Base-by-base conservation (phyloP, 2,329 filamentous ascomycete genomes). In the Lasiodiplodia sp. region DNA sequence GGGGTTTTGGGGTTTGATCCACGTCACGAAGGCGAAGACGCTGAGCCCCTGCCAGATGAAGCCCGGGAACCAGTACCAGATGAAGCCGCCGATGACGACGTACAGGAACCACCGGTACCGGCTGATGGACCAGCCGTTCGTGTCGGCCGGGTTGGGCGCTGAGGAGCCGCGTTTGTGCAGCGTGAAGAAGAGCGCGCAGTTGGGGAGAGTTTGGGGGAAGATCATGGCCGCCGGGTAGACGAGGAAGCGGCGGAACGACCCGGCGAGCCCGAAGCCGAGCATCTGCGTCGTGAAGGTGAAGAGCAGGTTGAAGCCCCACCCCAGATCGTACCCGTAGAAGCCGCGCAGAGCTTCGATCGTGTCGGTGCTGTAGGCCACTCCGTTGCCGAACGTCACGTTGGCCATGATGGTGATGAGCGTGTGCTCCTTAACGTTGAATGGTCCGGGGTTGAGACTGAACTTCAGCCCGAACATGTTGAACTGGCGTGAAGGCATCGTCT, bases 381-480 rank as follows among this genome's bases (percentile, higher is more conserved):
- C 89, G 6, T 78, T 73, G 7, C 74, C 73, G 44, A 76, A 77
- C 8, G 73, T 73, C 28, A 76, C 76, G 75, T 88, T 89, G 2
- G 87, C 88, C 87, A 90, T 89, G 75, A 87, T 85, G 31, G 88
- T 86, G 71, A 89, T 87, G 44, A 88, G 79, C 58, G 87, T 85
- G 73, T 89, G 87, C 74, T 89, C 87, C 79, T 89, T 89, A 76
- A 84, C 85, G 77, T 88, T 89, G 78, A 89, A 89, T 16, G 83
- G 85, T 16, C 86, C 86, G 0, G 87, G 78, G 83, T 84, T 84
- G 23, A 89, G 78, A 71, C 28, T 56, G 28, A 56, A 68, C 18
- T 56, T 40, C 16, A 57, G 16, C 10, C 67, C 49, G 28, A 63
- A 56, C 25, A 58, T 2, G 2, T 57, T 44, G 51, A 68, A 68